Evolutionary conservation across 176 grass and related monocot genomes (phyloP).

Genomic region (Calamus simplicifolius): DNA sequence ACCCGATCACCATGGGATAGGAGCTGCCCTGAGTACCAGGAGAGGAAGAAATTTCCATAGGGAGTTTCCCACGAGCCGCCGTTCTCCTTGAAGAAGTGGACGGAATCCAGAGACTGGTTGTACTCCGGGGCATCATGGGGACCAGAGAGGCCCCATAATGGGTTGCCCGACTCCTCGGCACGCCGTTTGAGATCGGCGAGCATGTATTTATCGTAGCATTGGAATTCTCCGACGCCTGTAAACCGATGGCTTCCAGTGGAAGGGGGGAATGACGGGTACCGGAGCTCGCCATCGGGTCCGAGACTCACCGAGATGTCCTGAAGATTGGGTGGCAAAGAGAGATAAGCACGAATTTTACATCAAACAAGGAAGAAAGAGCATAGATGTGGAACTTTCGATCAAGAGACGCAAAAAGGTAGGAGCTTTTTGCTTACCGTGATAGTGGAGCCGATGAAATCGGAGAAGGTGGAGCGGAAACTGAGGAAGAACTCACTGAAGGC

Average conservation of each 20-base stretch:
- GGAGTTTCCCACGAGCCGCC: conserved; percentile 61
- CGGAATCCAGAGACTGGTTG: conserved; percentile 37
- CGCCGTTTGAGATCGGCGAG: conserved; percentile 30
- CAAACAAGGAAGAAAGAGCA: neutral
- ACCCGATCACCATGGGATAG: conserved; percentile 59
- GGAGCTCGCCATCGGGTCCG: conserved; percentile 71
- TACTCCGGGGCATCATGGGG: conserved; percentile 66
- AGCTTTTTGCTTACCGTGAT: conserved; percentile 35
- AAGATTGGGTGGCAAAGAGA: neutral
- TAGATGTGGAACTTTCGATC: neutral
- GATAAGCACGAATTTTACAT: neutral
- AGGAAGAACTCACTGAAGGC: conserved; percentile 59
- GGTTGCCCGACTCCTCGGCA: conserved; percentile 24
- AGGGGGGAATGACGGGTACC: conserved; percentile 75
- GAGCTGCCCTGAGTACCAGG: conserved; percentile 73
- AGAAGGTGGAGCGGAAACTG: conserved; percentile 51
- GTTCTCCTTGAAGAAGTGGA: conserved; percentile 52
- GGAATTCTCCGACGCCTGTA: conserved; percentile 77
- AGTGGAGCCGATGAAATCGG: conserved; percentile 52
- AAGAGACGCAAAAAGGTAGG: too few species aligned
- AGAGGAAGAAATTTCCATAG: conserved; percentile 90
- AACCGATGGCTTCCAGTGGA: conserved; percentile 20
- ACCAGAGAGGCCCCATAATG: conserved; percentile 50
- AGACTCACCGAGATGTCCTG: conserved; percentile 76
- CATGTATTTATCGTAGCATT: conserved; percentile 95